Base-by-base conservation (phyloP, 805 yeast genomes). In the Ogataea trehaloabstinens region DNA sequence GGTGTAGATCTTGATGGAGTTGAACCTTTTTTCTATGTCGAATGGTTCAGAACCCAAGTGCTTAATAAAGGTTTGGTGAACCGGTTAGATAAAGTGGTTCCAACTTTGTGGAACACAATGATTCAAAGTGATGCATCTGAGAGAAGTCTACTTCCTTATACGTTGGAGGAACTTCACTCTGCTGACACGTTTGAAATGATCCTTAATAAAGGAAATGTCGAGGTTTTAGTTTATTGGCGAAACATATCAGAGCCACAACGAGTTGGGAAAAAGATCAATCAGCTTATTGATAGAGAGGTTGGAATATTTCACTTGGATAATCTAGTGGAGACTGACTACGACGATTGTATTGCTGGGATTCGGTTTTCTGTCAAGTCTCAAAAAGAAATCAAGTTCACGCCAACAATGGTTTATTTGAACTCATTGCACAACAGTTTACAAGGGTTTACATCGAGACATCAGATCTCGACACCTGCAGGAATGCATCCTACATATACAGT, bases 401-500 rank as follows among this genome's bases (percentile, higher is more conserved):
- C 61, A 1, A 54, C 62, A 1, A 39, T 58, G 44, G 13, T 60
- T 7, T 46, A 53, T 18, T 33, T 50, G 20, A 45, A 52, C 20
- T 46, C 57, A 1, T 42, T 49, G 27, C 54, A 55, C 30, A 44
- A 46, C 8, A 40, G 43, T 3, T 22, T 48, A 18, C 37, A 39
- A 8, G 45, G 48, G 2, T 49, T 39, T 38, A 21, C 33, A 8
- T 29, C 44, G 4, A 40, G 19, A 6, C 61, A 57, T 39, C 25
- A 27, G 17, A 24, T 56, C 4, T 18, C 34, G 7, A 30, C 43
- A 17, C 51, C 51, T 3, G 31, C 49, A 2, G 60, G 59, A 4
- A 19, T 58, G 38, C 65, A 60, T 40, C 65, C 64, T 5, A 28
- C 15, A 1, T 60, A 56, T 36, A 32, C 44, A 27, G 48, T 53